Conservation (phyloP, 345 rosid species). For the Eucalyptus regnans region DNA sequence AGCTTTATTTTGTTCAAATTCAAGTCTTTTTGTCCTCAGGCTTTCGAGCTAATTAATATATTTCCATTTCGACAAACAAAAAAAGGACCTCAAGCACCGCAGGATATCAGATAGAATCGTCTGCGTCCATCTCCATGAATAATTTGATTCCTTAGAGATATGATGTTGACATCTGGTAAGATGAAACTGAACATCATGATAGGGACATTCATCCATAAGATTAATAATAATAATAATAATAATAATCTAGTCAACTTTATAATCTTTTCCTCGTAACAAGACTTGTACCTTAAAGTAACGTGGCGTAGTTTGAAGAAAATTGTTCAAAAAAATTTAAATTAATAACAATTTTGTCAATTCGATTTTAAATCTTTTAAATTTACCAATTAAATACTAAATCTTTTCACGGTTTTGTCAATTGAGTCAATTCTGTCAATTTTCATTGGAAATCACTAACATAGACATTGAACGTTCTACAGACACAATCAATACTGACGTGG, state of each 20-base stretch:
- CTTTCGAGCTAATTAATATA: no score
- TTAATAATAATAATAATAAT: background rate
- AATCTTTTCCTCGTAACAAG: background rate
- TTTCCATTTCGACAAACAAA: no score
- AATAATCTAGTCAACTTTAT: background rate
- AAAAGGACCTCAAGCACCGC: no score
- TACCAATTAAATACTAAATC: no score
- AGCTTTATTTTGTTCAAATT: no score
- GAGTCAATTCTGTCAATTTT: background rate
- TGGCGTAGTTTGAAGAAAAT: background rate
- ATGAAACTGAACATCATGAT: background rate
- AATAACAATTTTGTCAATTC: accelerated
- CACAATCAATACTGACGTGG: accelerated
- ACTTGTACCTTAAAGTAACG: background rate
- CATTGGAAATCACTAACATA: no score
- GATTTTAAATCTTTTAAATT: no score
- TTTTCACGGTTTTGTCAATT: no score
- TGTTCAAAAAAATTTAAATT: no score
- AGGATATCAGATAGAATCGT: background rate
- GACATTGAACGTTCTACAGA: accelerated
- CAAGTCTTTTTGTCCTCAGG: no score
- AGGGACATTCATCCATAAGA: background rate
- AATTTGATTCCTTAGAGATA: background rate
- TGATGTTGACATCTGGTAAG: background rate
- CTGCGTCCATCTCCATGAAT: background rate